A percentile compares a stretch with the other conserved stretches of the same genome.
Conservation (phyloP, 2,329 filamentous ascomycete genomes). For the Reticulascus tulasneorum region DNA sequence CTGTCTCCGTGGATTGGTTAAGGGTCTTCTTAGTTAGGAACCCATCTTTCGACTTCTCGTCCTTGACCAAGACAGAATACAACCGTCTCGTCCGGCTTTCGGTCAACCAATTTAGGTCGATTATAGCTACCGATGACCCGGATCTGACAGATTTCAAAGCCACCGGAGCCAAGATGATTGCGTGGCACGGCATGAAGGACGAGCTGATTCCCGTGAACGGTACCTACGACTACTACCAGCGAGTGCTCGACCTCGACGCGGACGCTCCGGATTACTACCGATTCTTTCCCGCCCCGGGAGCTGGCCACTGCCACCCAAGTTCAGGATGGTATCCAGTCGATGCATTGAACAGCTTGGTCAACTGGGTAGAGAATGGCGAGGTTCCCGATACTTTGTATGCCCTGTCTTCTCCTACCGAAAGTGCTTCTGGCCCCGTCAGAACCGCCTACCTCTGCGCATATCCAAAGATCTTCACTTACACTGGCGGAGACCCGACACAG, state of each 20-base stretch:
- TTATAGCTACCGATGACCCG: slow-evolving; percentile 24
- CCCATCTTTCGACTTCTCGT: slow-evolving; percentile 13
- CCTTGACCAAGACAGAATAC: slow-evolving; percentile 23
- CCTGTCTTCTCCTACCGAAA: neutral
- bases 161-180: slow-evolving; percentile 37
- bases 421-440: neutral
- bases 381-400: neutral
- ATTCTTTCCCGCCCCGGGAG: slow-evolving; percentile 50
- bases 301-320: slow-evolving; percentile 50
- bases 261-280: slow-evolving; percentile 44
- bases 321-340: slow-evolving; percentile 23
- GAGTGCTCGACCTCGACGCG: slow-evolving; percentile 5
- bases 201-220: slow-evolving; percentile 28
- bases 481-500: neutral
- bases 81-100: slow-evolving; percentile 15
- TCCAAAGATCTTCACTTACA: slow-evolving; percentile 1
- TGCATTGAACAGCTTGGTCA: neutral
- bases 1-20: slow-evolving; percentile 23
- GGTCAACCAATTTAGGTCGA: slow-evolving; percentile 10
- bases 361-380: slow-evolving; percentile 1
- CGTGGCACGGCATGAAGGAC: slow-evolving; percentile 38
- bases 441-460: slow-evolving; percentile 1
- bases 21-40: slow-evolving; percentile 37
- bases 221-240: slow-evolving; percentile 25
- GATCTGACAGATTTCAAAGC: slow-evolving; percentile 24